These are phyloP conservation scores for Ogataea trehalophila DNA, from an alignment of 805 yeast species.

Conservation along the genomic window DNA sequence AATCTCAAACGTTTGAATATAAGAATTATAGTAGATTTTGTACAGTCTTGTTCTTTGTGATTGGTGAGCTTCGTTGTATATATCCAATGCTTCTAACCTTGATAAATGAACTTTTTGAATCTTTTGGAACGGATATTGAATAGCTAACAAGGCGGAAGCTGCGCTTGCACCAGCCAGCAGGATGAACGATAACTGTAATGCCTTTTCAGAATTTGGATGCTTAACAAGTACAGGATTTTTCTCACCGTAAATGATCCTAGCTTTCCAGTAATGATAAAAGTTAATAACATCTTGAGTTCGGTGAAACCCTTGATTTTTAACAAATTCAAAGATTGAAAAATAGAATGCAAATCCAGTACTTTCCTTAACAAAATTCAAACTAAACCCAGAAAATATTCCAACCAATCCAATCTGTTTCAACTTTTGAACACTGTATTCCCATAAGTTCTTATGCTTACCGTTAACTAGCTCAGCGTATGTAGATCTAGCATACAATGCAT, in stretches of 20 bases:
- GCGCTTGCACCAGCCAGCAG: slow-evolving; percentile 86
- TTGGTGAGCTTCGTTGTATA: slow-evolving; percentile 39
- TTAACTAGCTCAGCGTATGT: slow-evolving; percentile 66
- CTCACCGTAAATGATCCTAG: slow-evolving; percentile 18
- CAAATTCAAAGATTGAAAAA: slow-evolving; percentile 73
- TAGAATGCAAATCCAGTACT: slow-evolving; percentile 79
- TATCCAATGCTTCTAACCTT: slow-evolving; percentile 75
- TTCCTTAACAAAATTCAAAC: slow-evolving; percentile 75
- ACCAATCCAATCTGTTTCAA: slow-evolving; percentile 67
- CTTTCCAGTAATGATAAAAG: slow-evolving; percentile 34
- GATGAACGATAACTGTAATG: slow-evolving; percentile 64
- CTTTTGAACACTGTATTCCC: slow-evolving; percentile 71
- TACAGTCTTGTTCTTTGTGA: slow-evolving; percentile 27
- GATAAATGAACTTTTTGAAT: slow-evolving; percentile 76
- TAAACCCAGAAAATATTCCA: slow-evolving; percentile 88
- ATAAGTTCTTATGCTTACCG: slow-evolving; percentile 64
- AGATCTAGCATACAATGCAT: slow-evolving; percentile 83
- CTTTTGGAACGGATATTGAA: slow-evolving; percentile 80
- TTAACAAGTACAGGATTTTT: slow-evolving; percentile 13
- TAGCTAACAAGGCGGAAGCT: slow-evolving; percentile 65
- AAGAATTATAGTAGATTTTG: slow-evolving; percentile 65
- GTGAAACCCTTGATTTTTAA: slow-evolving; percentile 64
- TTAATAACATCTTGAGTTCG: slow-evolving; percentile 41
- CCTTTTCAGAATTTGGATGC: slow-evolving; percentile 30
- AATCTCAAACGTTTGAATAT: slow-evolving; percentile 68